These are phyloP conservation scores for Monascus purpureus DNA, from an alignment of 495 filamentous ascomycete genomes.

Conservation along the genomic window DNA sequence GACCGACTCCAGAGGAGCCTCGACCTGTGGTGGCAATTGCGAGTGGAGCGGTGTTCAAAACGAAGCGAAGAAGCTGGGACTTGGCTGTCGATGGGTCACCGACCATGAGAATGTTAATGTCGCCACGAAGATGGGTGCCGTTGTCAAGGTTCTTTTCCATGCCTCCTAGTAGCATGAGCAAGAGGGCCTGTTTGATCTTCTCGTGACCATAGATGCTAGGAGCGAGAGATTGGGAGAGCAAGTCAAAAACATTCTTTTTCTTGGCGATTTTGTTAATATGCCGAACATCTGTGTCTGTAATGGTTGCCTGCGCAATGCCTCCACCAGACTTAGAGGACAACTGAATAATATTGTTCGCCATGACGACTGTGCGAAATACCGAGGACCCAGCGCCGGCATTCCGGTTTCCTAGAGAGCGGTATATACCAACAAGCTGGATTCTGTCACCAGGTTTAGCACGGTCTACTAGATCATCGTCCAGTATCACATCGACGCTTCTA, in stretches of 20 bases:
- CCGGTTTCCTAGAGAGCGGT: constrained; percentile 82
- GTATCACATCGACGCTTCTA: constrained; percentile 90
- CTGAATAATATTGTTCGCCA: constrained; percentile 91
- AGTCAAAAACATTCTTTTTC: constrained; percentile 85
- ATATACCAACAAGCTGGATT: constrained; percentile 91
- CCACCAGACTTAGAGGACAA: constrained; percentile 93
- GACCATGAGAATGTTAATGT: constrained; percentile 99
- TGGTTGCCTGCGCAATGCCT: constrained; percentile 78
- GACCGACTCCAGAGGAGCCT: constrained; percentile 94
- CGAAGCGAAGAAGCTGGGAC: constrained; percentile 92
- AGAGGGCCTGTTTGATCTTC: constrained; percentile 95
- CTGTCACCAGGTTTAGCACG: constrained; percentile 89
- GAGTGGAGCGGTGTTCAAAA: constrained; percentile 91
- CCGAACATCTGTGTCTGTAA: constrained; percentile 95
- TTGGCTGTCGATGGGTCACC: constrained; percentile 98
- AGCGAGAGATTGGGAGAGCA: constrained; percentile 92
- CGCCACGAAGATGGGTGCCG: constrained; percentile 91
- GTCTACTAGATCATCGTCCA: constrained; percentile 95
- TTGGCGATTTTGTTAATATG: constrained; percentile 98
- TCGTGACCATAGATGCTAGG: constrained; percentile 96
- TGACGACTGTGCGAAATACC: constrained; percentile 80
- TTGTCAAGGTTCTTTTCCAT: constrained; percentile 99
- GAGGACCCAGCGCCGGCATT: constrained; percentile 77
- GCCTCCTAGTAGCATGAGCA: constrained; percentile 93
- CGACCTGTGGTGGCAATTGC: constrained; percentile 96